Base-by-base conservation (phyloP, 2,329 filamentous ascomycete genomes). In the Emergomyces orientalis region DNA sequence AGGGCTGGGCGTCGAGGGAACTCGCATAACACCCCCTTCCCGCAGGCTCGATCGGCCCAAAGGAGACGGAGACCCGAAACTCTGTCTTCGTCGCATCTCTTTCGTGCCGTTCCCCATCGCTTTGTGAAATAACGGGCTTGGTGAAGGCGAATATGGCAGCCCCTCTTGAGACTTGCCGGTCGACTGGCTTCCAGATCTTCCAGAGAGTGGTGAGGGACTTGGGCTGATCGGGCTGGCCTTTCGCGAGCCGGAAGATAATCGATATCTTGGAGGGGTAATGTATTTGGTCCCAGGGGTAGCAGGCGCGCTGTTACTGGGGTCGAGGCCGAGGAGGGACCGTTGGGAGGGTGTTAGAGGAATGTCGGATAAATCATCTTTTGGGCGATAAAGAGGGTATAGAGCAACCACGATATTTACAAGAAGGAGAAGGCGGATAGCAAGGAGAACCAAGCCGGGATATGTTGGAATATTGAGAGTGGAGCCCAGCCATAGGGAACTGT, bases 321-420 rank as follows among this genome's bases (percentile, higher is more conserved):
- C 84, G 3, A 99, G 84, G 57, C 91, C 92, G 60, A 99, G 85
- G 17, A 96, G 83, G 66, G 87, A 83, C 65, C 93, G 88, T 79
- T 97, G 94, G 14, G 87, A 86, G n/a, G 90, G 87, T 0, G 93
- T 97, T 67, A 99, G 83, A 65, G 93, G 86, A 59, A 99, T 96
- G 74, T 99, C 94, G 74, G 86, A 81, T 66, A 97, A 83, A 66
- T 91, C 84, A 74, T 97, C 94, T 68, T 81, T 82, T 52, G 83
- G 81, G 66, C 87, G 84, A 70, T 91, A 76, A 14, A 96, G 82
- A 2, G 93, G 94, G 55, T 86, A 79, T 63, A 90, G 78, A 45
- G 91, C 89, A 62, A 87, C 70, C 65, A 79, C 72, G 61, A 96
- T 88, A 75, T 96, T 96, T 71, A 86, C 72, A 61, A 88, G 67